Evolutionary conservation across 1,139 yeast species (phyloP), one percentile per base, ranked within the genome.

Genomic region (Taiozyma sp.): DNA sequence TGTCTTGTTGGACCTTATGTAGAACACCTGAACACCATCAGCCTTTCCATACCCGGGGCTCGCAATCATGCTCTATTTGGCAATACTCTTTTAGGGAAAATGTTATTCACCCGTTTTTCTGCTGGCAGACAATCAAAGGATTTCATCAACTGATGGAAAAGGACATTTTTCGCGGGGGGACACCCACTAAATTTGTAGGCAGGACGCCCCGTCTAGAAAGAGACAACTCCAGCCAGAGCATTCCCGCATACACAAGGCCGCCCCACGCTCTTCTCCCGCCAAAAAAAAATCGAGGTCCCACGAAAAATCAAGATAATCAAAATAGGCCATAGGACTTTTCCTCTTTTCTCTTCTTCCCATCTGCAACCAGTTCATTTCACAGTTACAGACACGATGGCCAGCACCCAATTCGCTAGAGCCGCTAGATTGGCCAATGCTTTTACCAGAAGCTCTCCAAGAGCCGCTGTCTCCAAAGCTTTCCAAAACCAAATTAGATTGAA

Each of bases 401-500:
- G 37, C 30, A 26, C 46, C 13, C 28, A 41, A 32, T 16, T 57
- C 29, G 55, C 57, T 42, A 51, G 37, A 46, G 48, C 55, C 26
- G 54, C 59, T 19, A 55, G 55, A 46, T 45, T 58, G 42, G 61
- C 60, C 24, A 42, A 47, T 28, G 7, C 48, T 3, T 39, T 43
- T 40, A 24, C 46, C 19, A 44, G 47, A 32, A 40, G 45, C 21
- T 43, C 47, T 7, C 21, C 50, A 22, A 50, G 47, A 39, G 50
- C 60, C n/a, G 51, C 56, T 30, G 44, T 52, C 46, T 41, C 42
- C 40, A 45, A 45, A 35, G 45, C 51, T 29, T 41, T 47, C 28
- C 32, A 41, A 34, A 44, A 43, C 28, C 55, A 48, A 9, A 51
- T 54, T 30, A 61, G 66, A 56, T 46, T 51, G 45, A 60, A 61